These are phyloP conservation scores for Favolaschia claudopus DNA, from an alignment of 768 basidiomycete species.

Conservation along the genomic window DNA sequence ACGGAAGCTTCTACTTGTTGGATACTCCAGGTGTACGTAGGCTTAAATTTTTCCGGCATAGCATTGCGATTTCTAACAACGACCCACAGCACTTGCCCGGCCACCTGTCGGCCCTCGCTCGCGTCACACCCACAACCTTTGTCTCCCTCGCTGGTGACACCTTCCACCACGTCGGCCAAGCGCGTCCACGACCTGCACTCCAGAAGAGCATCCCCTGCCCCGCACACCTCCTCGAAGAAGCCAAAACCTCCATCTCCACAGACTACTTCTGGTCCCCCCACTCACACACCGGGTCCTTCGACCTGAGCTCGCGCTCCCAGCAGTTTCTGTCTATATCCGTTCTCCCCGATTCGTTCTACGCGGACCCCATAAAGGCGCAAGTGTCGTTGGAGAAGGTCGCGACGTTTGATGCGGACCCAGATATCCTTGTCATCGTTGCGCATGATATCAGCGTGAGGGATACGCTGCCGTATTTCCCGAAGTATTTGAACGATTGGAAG, in stretches of 20 bases:
- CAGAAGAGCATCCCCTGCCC: conserved; percentile 23
- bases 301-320: conserved; percentile 12
- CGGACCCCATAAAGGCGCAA: conserved; percentile 3
- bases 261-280: conserved; percentile 18
- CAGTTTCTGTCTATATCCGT: conserved; percentile 15
- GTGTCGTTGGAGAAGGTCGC: conserved; percentile 22
- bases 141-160: conserved; percentile 21
- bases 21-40: conserved; percentile 23
- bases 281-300: conserved; percentile 6
- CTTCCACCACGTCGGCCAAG: conserved; percentile 23
- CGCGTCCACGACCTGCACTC: conserved; percentile 15
- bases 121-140: conserved; percentile 20
- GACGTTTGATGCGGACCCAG: conserved; percentile 22
- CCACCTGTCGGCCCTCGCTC: conserved; percentile 16
- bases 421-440: conserved; percentile 21
- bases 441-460: conserved; percentile 16
- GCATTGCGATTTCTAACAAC: neutral
- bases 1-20: conserved; percentile 29
- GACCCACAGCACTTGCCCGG: conserved; percentile 11
- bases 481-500: conserved; percentile 17
- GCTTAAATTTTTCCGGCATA: neutral
- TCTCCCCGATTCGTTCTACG: conserved; percentile 6
- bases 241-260: conserved; percentile 11
- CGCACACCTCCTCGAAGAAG: conserved; percentile 15
- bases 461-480: conserved; percentile 10